Conservation (phyloP, 345 rosid species). For the Microcos paniculata region DNA sequence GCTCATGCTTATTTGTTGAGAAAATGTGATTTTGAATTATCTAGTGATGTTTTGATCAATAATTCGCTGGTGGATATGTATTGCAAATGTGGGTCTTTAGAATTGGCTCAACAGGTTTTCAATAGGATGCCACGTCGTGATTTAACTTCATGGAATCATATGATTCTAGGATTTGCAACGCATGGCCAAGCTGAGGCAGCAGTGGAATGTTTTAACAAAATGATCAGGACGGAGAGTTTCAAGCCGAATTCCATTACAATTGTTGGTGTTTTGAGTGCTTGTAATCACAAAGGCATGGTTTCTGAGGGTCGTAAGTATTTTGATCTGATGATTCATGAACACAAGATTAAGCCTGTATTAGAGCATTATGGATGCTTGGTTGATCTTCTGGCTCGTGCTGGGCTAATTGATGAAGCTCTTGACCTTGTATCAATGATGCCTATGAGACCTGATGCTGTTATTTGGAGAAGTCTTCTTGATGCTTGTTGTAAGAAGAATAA, state of each 20-base stretch:
- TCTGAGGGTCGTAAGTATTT: constrained; percentile 55
- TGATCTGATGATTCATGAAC: constrained; percentile 58
- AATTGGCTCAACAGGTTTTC: constrained; percentile 62
- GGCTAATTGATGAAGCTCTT: constrained; percentile 64
- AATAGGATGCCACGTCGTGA: constrained; percentile 55
- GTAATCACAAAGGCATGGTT: constrained; percentile 71
- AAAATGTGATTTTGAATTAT: constrained; percentile 29
- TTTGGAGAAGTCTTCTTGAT: constrained; percentile 90
- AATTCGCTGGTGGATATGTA: constrained; percentile 81
- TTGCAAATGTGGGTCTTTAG: constrained; percentile 68
- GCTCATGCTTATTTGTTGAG: constrained; percentile 58
- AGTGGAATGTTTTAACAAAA: constrained; percentile 43
- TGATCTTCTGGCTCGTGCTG: constrained; percentile 75
- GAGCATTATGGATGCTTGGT: constrained; percentile 85
- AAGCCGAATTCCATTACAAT: constrained; percentile 64
- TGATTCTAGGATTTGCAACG: constrained; percentile 74
- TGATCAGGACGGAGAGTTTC: constrained; percentile 36
- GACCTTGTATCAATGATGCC: constrained; percentile 61
- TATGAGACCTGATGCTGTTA: constrained; percentile 69
- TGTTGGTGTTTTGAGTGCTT: constrained; percentile 64
- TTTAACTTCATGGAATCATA: constrained; percentile 74
- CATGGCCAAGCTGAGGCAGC: constrained; percentile 62
- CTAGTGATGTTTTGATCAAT: constrained; percentile 50
- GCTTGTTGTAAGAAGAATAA: constrained; percentile 69
- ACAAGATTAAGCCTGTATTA: constrained; percentile 55